These are phyloP conservation scores for Kodamaea leandrae DNA, from an alignment of 805 yeast genomes.

Conservation along the genomic window DNA sequence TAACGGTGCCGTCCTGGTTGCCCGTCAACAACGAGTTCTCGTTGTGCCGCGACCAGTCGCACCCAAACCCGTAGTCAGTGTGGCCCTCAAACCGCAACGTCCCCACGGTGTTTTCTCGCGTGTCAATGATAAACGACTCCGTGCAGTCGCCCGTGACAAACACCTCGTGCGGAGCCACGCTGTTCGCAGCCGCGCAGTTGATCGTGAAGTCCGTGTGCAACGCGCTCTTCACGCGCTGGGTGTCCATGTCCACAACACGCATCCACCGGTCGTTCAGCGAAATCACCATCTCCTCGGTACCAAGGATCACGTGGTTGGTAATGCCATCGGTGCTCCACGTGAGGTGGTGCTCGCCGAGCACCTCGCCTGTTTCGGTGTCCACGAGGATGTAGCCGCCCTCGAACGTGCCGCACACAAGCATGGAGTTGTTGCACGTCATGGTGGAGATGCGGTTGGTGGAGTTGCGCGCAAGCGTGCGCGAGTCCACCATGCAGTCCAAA, in stretches of 20 bases:
- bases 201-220: constrained; percentile 38
- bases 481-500: constrained; percentile 39
- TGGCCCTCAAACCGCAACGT: constrained; percentile 41
- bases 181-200: constrained; percentile 47
- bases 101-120: constrained; percentile 21
- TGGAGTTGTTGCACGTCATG: constrained; percentile 39
- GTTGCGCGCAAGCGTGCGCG: constrained; percentile 26
- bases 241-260: constrained; percentile 38
- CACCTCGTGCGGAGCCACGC: constrained; percentile 35
- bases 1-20: constrained; percentile 57
- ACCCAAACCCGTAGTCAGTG: constrained; percentile 54
- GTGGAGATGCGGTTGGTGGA: constrained; percentile 47
- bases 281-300: constrained; percentile 33
- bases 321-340: constrained; percentile 48
- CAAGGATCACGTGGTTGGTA: constrained; percentile 47
- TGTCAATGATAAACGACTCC: constrained; percentile 45
- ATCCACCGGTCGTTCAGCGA: constrained; percentile 52
- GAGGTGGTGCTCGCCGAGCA: constrained; percentile 35
- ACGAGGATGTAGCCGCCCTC: constrained; percentile 48
- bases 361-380: constrained; percentile 23
- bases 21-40: constrained; percentile 52
- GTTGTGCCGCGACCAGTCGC: constrained; percentile 52
- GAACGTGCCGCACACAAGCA: constrained; percentile 52
- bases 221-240: constrained; percentile 16
- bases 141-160: constrained; percentile 52